phyloP scores from a whole-genome alignment of 2,329 filamentous ascomycete genomes.

The Juglanconis juglandina region DNA sequence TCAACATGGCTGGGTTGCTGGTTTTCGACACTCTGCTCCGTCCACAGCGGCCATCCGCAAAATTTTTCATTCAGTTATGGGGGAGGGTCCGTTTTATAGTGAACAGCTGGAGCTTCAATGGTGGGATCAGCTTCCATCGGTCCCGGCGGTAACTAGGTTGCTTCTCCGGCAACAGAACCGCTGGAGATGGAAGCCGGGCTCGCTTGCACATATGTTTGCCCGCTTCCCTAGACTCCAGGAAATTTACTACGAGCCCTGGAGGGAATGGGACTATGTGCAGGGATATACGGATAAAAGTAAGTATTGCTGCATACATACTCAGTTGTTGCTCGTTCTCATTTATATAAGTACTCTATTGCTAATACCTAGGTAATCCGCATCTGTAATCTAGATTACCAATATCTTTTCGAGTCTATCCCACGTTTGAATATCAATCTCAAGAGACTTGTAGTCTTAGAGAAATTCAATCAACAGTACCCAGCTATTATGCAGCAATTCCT shows the following conservation, averaged over 20 bases:
- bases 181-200: slow-evolving; percentile 27
- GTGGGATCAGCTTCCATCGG: slow-evolving; percentile 26
- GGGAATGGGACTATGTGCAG: slow-evolving; percentile 24
- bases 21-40: slow-evolving; percentile 19
- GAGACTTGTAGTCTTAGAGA: slow-evolving; percentile 28
- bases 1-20: slow-evolving; percentile 24
- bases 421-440: slow-evolving; percentile 18
- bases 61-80: slow-evolving; percentile 23
- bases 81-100: slow-evolving; percentile 21
- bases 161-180: slow-evolving; percentile 32
- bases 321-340: slow-evolving; percentile 18
- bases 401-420: slow-evolving; percentile 21
- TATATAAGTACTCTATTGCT: not conserved
- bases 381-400: slow-evolving; percentile 19
- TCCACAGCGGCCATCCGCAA: slow-evolving; percentile 17
- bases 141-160: slow-evolving; percentile 27
- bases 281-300: slow-evolving; percentile 19
- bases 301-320: slow-evolving; percentile 16
- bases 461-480: slow-evolving; percentile 31
- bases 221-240: slow-evolving; percentile 29
- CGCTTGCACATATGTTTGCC: slow-evolving; percentile 28
- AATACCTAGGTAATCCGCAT: slow-evolving; percentile 16
- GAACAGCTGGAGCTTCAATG: slow-evolving; percentile 22
- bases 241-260: slow-evolving; percentile 32
- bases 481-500: slow-evolving; percentile 20